Conservation (phyloP, 1,284 basidiomycete genomes). For the Amylostereum chailletii region DNA sequence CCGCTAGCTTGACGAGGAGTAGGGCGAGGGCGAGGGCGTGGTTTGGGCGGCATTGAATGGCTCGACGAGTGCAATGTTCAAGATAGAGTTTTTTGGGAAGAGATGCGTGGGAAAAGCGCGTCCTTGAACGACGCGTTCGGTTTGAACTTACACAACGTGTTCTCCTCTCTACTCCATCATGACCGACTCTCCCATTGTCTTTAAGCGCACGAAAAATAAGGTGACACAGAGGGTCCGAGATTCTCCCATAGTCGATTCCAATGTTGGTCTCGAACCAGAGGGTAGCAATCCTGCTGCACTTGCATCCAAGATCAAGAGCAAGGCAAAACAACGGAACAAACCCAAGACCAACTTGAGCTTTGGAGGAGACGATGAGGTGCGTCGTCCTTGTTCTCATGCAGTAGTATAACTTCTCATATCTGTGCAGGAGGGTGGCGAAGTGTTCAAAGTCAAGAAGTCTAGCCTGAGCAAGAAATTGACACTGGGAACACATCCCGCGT, state of each 20-base stretch:
- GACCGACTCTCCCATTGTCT: slow-evolving; percentile 26
- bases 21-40: slow-evolving; percentile 12
- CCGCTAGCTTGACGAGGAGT: slow-evolving; percentile 9
- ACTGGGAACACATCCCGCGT: slow-evolving; percentile 45
- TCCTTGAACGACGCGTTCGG: not conserved
- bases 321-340: slow-evolving; percentile 49
- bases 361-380: slow-evolving; percentile 71
- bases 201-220: slow-evolving; percentile 55
- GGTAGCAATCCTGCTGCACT: slow-evolving; percentile 19
- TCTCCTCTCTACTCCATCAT: slow-evolving; percentile 17
- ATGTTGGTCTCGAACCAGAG: too few species aligned
- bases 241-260: slow-evolving; percentile 21
- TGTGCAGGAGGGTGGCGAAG: slow-evolving; percentile 45
- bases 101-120: not conserved
- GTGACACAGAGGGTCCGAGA: slow-evolving; percentile 40
- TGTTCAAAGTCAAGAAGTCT: slow-evolving; percentile 73
- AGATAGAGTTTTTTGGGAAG: slow-evolving; percentile 6
- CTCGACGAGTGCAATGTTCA: not conserved
- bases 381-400: slow-evolving; percentile 19
- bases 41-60: slow-evolving; percentile 8
- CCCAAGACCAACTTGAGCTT: slow-evolving; percentile 72
- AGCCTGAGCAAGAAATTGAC: slow-evolving; percentile 58
- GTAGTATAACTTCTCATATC: slow-evolving; percentile 17
- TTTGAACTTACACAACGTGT: slow-evolving; percentile 7
- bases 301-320: slow-evolving; percentile 60